Evolutionary conservation across 805 yeast genomes (phyloP), one percentile per base, ranked within the genome.

Genomic region (Ogataea populi-albae): DNA sequence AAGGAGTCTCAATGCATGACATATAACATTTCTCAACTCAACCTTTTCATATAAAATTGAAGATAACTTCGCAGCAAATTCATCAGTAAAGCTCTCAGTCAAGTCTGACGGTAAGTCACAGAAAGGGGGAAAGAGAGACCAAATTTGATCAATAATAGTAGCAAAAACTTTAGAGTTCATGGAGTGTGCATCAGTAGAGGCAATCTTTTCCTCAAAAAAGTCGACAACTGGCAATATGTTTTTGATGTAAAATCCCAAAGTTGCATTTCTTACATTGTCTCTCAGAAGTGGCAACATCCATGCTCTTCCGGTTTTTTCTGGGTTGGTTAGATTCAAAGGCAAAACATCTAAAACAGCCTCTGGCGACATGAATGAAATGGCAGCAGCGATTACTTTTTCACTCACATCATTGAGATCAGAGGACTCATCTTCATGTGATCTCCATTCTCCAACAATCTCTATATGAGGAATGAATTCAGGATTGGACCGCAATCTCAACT

Each of bases 211-310:
- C 31, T 71, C 71, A 50, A 82, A 84, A 38, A 69, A 64, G 25
- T 68, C 68, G 32, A 71, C 71, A 25, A 81, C 59, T 18, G 98
- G 98, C 11, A 83, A 59, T 34, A 93, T 72, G 24, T 79, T 68
- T 16, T 62, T 61, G 40, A 73, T 70, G 61, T 77, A 93, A 55
- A 70, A 86, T 0, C 72, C 65, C 37, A 93, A 66, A 30, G 72
- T 69, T 2, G 97, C 82, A 50, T 77, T 73, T 50, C 80, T 74
- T 18, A 87, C 83, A 52, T 86, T 79, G 52, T 89, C 97, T 64
- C 97, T 81, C 43, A 93, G 71, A 22, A 93, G 58, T 8, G 98
- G 98, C 46, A 93, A 71, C 50, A 93, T 55, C 97, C 98, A 93
- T 30, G 97, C 97, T 57, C 98, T 77, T 30, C 97, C 97, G n/a